Conservation (phyloP, 2,329 filamentous ascomycete genomes). For the Ustulina deusta region DNA sequence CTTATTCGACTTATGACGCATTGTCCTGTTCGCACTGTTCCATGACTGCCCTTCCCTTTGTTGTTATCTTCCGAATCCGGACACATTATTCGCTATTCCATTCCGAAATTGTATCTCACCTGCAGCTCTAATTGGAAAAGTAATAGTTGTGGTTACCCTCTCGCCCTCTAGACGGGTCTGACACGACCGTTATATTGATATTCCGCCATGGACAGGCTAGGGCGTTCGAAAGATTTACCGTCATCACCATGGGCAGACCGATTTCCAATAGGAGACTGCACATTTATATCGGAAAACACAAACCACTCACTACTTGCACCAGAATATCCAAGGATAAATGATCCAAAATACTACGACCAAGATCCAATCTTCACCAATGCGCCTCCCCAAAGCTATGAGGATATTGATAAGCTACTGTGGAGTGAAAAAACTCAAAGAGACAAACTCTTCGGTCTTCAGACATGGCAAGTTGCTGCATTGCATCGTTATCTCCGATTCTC, state of each 20-base stretch:
- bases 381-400: background rate
- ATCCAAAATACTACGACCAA: slow-evolving; percentile 16
- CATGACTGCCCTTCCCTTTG: background rate
- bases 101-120: background rate
- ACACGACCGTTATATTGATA: background rate
- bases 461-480: background rate
- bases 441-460: background rate
- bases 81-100: background rate
- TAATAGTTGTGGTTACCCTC: background rate
- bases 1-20: background rate
- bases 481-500: slow-evolving; percentile 4
- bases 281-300: background rate
- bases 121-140: background rate
- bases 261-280: background rate
- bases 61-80: background rate
- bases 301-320: slow-evolving; percentile 9
- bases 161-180: background rate
- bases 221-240: background rate
- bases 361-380: background rate
- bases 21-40: background rate
- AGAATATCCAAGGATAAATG: background rate
- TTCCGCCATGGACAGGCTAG: background rate
- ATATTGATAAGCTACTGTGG: background rate
- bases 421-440: background rate
- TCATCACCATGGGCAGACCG: slow-evolving; percentile 10